These are phyloP conservation scores for Podaxis sp. DNA, from an alignment of 768 basidiomycete genomes.

Conservation along the genomic window DNA sequence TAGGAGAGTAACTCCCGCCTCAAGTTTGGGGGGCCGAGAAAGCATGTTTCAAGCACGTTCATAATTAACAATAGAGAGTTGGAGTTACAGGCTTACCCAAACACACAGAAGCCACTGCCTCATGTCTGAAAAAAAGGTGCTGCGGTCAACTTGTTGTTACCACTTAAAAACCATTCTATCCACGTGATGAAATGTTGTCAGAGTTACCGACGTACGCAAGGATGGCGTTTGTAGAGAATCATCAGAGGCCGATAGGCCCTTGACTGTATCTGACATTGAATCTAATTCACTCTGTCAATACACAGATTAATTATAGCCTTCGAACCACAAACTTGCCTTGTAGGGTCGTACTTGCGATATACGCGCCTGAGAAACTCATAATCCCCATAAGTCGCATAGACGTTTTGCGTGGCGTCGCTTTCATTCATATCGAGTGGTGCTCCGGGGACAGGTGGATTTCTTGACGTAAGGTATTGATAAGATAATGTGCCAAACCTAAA, in stretches of 20 bases:
- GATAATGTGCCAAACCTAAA: neutral
- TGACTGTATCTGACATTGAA: conserved; percentile 16
- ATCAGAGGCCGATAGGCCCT: conserved; percentile 15
- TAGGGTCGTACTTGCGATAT: conserved; percentile 45
- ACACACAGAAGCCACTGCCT: neutral
- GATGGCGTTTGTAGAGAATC: neutral
- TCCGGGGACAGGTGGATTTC: conserved; percentile 36
- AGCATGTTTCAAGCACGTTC: neutral
- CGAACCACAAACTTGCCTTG: conserved; percentile 29
- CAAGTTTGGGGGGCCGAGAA: neutral
- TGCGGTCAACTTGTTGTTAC: neutral
- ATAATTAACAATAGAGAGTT: neutral
- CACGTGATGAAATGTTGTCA: neutral
- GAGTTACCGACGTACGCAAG: neutral
- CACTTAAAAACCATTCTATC: neutral
- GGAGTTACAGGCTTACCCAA: neutral
- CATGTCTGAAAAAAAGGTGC: neutral
- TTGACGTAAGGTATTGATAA: conserved; percentile 17
- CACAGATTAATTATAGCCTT: conserved; percentile 28
- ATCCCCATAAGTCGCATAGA: conserved; percentile 39
- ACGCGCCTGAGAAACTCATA: conserved; percentile 35
- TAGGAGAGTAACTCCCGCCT: neutral
- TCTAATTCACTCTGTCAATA: conserved; percentile 5
- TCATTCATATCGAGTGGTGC: conserved; percentile 42
- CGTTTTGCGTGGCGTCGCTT: conserved; percentile 36